Evolutionary conservation across 1,284 basidiomycete genomes (phyloP), one percentile per base, ranked within the genome.

Genomic region (Pisolithus thermaeus): DNA sequence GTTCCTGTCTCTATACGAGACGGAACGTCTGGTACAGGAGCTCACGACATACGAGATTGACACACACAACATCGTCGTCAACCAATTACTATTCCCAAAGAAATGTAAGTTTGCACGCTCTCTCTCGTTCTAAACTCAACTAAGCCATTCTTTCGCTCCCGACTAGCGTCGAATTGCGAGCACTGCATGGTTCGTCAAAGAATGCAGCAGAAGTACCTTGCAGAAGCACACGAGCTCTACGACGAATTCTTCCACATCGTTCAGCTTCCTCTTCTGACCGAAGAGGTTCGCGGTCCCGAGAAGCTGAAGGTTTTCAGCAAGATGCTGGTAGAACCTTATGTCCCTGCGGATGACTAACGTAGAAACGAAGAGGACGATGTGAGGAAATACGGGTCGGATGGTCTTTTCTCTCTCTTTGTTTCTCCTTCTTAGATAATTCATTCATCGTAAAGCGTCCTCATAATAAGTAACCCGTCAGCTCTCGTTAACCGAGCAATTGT

Each of bases 41-140:
- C 75, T 99, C 46, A 96, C 95, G 12, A 77, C 84, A 46, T 99
- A 99, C 72, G 94, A 93, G 68, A 99, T 99, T 67, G 97, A 99
- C 71, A 98, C 95, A 43, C 96, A 99, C 71, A 93, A 95, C 67
- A 99, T 99, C 61, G 93, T 99, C 50, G 93, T 98, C 59, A 99
- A 99, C 69, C 96, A 99, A 72, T 76, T 99, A 9, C 76, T 99
- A 40, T 98, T 92, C 78, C 96, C 96, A 20, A 94, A 91, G 74
- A 78, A 85, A 66, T 81, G 90, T 90, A 64, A 58, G 86, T 72
- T 22, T 16, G 35, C 4, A 3, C 23, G n/a, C 39, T 30, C 22
- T 39, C 38, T 28, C 49, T 37, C 37, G 50, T 30, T 47, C 43
- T 27, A n/a, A 9, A 4, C 35, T 12, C 46, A 49, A 23, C 6